These are phyloP conservation scores for Ogataea nitratoaversa DNA, from an alignment of 805 yeast species.

Conservation along the genomic window DNA sequence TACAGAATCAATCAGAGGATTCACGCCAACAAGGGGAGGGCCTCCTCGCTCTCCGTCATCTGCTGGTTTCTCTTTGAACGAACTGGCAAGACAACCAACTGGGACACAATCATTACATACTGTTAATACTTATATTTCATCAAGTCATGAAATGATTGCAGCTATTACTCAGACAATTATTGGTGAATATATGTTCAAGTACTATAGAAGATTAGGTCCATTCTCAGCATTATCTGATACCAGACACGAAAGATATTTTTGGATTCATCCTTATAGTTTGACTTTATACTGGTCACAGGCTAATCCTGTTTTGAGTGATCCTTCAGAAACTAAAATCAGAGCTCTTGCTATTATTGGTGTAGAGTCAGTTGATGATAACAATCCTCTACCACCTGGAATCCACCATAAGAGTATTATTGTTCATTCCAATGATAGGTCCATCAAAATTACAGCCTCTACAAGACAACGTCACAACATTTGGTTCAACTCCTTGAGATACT, in stretches of 20 bases:
- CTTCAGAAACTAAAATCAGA: slow-evolving; percentile 61
- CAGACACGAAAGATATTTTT: slow-evolving; percentile 88
- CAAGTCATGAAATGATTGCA: slow-evolving; percentile 70
- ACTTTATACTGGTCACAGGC: slow-evolving; percentile 85
- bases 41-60: slow-evolving; percentile 3
- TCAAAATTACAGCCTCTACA: slow-evolving; percentile 84
- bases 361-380: slow-evolving; percentile 75
- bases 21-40: slow-evolving; percentile 4
- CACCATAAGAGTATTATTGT: slow-evolving; percentile 81
- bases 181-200: slow-evolving; percentile 87
- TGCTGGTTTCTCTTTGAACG: slow-evolving; percentile 10
- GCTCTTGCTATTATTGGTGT: slow-evolving; percentile 79
- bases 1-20: slow-evolving; percentile 25
- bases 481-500: slow-evolving; percentile 77
- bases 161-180: slow-evolving; percentile 89
- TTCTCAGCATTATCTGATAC: slow-evolving; percentile 69
- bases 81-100: slow-evolving; percentile 15
- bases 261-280: slow-evolving; percentile 93
- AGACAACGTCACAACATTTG: slow-evolving; percentile 87
- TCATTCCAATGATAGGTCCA: slow-evolving; percentile 53
- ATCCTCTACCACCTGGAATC: slow-evolving; percentile 85
- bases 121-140: slow-evolving; percentile 60
- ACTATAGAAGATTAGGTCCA: slow-evolving; percentile 74
- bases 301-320: slow-evolving; percentile 72
- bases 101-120: slow-evolving; percentile 22